Evolutionary conservation across 345 rosid genomes (phyloP), one percentile per base, ranked within the genome.

Genomic region (Populus tremula): DNA sequence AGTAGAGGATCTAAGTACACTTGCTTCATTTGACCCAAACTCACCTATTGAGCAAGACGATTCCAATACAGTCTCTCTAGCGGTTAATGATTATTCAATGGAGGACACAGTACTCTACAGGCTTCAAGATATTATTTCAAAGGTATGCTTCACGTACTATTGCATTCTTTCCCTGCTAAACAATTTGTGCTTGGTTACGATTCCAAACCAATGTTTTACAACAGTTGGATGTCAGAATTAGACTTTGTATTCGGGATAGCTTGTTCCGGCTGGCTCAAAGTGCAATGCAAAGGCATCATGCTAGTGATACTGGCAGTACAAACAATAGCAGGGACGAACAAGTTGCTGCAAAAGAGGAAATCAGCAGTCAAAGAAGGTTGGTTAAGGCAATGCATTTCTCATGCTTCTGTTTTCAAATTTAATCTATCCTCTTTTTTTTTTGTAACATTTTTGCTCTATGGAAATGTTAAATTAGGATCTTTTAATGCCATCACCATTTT

Each of bases 201-300:
- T 78, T 36, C 76, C 21, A 69, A 83, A 79, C 77, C 72, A 73
- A 49, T 78, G 39, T 78, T 84, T 78, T 81, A 39, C 67, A 61
- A 67, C 92, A 96, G 98, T 78, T 94, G 91, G 94, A 93, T 77
- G 77, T 79, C 81, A 84, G 88, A 81, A 81, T 83, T 76, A 88
- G 97, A 89, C 88, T 92, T 56, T 88, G 91, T 77, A 89, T 92
- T 33, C 89, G 99, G 43, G 97, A 91, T 88, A 96, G 99, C 94
- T 91, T 96, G 91, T 89, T 87, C 88, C 94, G 97, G 84, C 79
- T 96, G 88, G 95, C 97, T 79, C 94, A 92, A 86, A 91, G 92
- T 79, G 94, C 97, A n/a, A 76, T 78, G 82, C 91, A 88, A 77
- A 91, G 98, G 89, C 92, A 91, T 83, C 81, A 77, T 71, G 79